A percentile compares a stretch with the other conserved stretches of the same genome.
Conservation (phyloP, 495 filamentous ascomycete genomes). For the Lepraria neglecta region DNA sequence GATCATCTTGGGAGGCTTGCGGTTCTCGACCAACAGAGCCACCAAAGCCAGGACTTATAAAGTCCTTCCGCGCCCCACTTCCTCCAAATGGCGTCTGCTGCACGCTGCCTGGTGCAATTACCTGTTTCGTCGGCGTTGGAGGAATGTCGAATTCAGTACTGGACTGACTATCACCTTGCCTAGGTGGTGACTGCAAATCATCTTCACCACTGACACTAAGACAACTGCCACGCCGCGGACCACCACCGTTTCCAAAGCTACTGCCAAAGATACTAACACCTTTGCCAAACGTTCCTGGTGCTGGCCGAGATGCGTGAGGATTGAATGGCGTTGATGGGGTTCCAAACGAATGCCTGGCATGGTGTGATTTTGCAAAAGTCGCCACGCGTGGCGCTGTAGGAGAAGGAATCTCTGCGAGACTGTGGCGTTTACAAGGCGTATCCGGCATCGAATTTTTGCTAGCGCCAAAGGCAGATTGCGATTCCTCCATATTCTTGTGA, state of each 20-base stretch:
- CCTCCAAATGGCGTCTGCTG: conserved; percentile 17
- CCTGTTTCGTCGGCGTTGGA: conserved; percentile 86
- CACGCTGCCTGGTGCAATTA: conserved; percentile 38
- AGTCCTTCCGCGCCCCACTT: conserved; percentile 8
- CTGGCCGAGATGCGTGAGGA: conserved; percentile 38
- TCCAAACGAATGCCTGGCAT: conserved; percentile 58
- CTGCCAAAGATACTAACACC: conserved; percentile 65
- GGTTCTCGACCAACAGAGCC: conserved; percentile 4
- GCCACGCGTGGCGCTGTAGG: conserved; percentile 50
- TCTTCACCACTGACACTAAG: conserved; percentile 76
- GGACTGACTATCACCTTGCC: conserved; percentile 52
- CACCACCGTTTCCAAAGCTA: conserved; percentile 41
- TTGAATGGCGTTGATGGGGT: conserved; percentile 59
- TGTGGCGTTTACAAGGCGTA: conserved; percentile 85
- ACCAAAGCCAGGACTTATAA: conserved; percentile 10
- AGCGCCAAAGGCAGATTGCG: conserved; percentile 36
- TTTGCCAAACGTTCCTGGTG: conserved; percentile 56
- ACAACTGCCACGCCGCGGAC: conserved; percentile 64
- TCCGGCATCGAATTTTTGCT: conserved; percentile 67
- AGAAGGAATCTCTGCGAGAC: conserved; percentile 57
- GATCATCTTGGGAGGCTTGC: conserved; percentile 13
- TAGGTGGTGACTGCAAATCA: conserved; percentile 49
- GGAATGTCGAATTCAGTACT: conserved; percentile 69
- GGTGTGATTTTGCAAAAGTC: conserved; percentile 46
- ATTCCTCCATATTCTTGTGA: conserved; percentile 55